These are phyloP conservation scores for Pseudozyma tsukubaensis DNA, from an alignment of 1,284 basidiomycete genomes.

Conservation along the genomic window DNA sequence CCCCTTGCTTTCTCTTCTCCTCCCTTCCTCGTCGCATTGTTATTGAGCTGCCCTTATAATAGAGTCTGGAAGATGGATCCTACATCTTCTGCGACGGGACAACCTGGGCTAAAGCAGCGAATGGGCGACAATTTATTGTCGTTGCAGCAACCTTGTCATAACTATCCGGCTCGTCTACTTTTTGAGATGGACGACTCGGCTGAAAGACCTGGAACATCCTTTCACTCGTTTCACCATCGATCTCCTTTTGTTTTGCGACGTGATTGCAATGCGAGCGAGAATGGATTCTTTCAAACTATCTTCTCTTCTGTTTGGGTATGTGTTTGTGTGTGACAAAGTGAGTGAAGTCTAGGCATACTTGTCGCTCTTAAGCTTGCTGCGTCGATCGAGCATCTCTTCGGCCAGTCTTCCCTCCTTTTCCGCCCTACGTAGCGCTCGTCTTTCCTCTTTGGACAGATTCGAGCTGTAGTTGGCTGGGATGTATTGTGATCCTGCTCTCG, in stretches of 20 bases:
- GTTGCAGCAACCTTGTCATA: no score
- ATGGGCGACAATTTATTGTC: not conserved
- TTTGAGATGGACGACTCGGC: no score
- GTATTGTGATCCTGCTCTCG: conserved; percentile 39
- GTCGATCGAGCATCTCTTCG: conserved; percentile 63
- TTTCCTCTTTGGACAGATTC: conserved; percentile 32
- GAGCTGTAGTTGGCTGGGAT: conserved; percentile 27
- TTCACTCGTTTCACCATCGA: no score
- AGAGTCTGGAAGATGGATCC: conserved; percentile 4
- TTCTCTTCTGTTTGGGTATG: not conserved
- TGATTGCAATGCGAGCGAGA: no score
- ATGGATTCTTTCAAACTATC: no score
- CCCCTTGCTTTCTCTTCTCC: no score
- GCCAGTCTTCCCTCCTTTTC: conserved; percentile 62
- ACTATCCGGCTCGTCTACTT: no score
- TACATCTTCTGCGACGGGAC: conserved; percentile 9
- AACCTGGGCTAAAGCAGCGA: conserved; percentile 10
- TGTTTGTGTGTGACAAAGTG: no score
- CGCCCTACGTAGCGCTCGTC: conserved; percentile 52
- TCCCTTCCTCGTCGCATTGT: no score
- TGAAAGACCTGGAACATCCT: no score
- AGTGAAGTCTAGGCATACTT: not conserved
- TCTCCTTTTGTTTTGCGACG: no score
- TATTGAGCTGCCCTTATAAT: conserved; percentile 2
- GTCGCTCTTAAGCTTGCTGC: conserved; percentile 56